Percentiles rank a stretch among this genome's conserved stretches.
Evolutionary conservation across 2,329 filamentous ascomycete species (phyloP).

Genomic region (Myriosclerotinia duriaeana): DNA sequence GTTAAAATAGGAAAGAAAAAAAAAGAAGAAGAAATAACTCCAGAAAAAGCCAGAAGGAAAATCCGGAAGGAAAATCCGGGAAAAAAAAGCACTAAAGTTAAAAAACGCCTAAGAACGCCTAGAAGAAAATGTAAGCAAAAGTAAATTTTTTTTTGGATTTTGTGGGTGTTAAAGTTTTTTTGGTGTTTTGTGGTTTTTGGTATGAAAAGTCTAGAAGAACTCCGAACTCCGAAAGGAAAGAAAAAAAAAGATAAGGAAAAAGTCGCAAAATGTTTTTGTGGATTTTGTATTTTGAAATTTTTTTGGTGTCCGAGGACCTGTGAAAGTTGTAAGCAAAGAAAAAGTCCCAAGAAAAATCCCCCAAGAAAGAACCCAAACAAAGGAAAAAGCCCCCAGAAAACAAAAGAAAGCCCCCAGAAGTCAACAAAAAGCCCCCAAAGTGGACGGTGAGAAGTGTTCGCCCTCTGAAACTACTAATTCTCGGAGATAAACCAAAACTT

Average conservation of each 20-base stretch:
- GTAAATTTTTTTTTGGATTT: too few relatives aligned
- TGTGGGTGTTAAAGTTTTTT: neutral
- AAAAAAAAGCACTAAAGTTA: too few relatives aligned
- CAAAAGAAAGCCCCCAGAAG: too few relatives aligned
- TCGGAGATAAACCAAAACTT: too few relatives aligned
- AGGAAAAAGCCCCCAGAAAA: neutral
- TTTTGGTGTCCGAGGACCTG: neutral
- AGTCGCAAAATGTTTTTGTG: neutral
- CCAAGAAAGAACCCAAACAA: neutral
- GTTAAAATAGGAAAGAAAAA: too few relatives aligned
- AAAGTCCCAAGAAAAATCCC: neutral
- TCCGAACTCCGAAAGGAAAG: neutral
- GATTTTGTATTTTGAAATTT: neutral
- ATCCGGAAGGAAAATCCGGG: neutral
- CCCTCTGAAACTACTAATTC: too few relatives aligned
- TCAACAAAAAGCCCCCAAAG: too few relatives aligned
- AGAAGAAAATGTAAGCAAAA: too few relatives aligned
- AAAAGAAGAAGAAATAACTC: neutral
- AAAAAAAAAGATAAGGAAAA: neutral
- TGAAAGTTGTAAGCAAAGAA: neutral
- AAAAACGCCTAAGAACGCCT: too few relatives aligned
- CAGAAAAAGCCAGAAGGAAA: neutral
- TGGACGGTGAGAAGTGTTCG: too few relatives aligned
- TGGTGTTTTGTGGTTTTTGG: neutral
- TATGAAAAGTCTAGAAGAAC: neutral